Conservation (phyloP, 2,329 filamentous ascomycete genomes). For the Corynespora cassiicola region DNA sequence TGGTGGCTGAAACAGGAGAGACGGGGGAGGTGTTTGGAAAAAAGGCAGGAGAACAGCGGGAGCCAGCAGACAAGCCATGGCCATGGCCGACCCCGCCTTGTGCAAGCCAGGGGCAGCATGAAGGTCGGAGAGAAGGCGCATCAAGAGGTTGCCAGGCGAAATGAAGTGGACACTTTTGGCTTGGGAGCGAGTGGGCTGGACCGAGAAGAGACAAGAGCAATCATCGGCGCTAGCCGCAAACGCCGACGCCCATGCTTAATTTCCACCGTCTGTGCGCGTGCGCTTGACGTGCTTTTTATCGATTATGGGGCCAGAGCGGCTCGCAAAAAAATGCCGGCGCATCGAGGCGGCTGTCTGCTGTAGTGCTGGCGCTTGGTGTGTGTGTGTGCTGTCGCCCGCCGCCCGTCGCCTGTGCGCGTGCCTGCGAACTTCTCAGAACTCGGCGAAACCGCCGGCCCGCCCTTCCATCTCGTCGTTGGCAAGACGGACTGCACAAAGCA, state of each 20-base stretch:
- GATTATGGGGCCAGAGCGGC: slow-evolving; percentile 17
- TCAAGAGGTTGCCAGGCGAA: slow-evolving; percentile 23
- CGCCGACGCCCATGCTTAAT: slow-evolving; percentile 20
- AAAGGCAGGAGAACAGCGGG: no score
- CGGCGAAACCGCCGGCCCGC: no score
- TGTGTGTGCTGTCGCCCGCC: slow-evolving; percentile 3
- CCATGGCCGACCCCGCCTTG: slow-evolving; percentile 12
- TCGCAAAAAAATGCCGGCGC: slow-evolving; percentile 9
- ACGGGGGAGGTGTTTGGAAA: slow-evolving; percentile 1
- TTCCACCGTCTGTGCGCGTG: slow-evolving; percentile 19
- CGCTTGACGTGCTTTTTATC: slow-evolving; percentile 17
- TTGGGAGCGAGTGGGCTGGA: slow-evolving; percentile 12
- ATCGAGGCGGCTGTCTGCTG: slow-evolving; percentile 8
- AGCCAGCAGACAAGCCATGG: slow-evolving; percentile 13
- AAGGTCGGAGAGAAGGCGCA: slow-evolving; percentile 4
- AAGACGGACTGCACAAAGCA: slow-evolving; percentile 5
- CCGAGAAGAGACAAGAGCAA: slow-evolving; percentile 12
- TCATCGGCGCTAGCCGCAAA: slow-evolving; percentile 14
- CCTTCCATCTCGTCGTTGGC: background rate
- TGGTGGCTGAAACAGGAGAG: slow-evolving; percentile 6
- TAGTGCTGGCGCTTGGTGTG: slow-evolving; percentile 7
- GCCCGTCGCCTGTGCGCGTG: no score
- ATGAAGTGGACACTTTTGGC: slow-evolving; percentile 23
- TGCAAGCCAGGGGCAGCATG: slow-evolving; percentile 3
- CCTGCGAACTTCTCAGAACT: no score